Percentiles rank a stretch among this genome's conserved stretches.
Conservation (phyloP, 1,284 basidiomycete genomes). For the Tilletia caries region DNA sequence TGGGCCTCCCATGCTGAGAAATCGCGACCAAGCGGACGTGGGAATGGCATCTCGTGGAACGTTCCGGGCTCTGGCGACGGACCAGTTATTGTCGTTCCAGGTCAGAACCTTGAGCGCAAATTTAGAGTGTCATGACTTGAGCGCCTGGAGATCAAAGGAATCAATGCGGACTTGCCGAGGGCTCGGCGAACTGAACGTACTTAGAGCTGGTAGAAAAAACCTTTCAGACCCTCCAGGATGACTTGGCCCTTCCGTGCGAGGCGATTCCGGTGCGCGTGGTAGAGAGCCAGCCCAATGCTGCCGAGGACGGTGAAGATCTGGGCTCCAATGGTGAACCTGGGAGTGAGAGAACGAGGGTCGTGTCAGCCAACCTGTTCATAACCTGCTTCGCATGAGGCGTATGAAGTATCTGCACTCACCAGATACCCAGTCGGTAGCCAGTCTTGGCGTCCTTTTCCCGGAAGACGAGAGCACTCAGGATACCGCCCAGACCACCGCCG, state of each 20-base stretch:
- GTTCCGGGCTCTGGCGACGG: no score
- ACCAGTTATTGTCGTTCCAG: no score
- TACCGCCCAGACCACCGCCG: constrained; percentile 57
- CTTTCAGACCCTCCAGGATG: constrained; percentile 1
- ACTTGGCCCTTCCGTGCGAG: background rate
- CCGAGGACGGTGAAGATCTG: constrained; percentile 36
- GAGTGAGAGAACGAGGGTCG: background rate
- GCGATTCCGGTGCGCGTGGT: constrained; percentile 17
- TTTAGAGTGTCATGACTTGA: no score
- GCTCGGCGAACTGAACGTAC: no score
- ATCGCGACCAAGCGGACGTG: no score
- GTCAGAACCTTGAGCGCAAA: no score
- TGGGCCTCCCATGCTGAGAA: no score
- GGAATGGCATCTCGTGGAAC: no score
- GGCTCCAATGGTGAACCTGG: constrained; percentile 28
- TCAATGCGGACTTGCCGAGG: no score
- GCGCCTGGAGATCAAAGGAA: no score
- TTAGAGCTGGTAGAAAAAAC: constrained; percentile 9
- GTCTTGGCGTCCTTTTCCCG: constrained; percentile 41
- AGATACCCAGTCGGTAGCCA: constrained; percentile 40
- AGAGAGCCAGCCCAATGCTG: constrained; percentile 28
- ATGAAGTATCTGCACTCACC: background rate
- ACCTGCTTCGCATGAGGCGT: background rate
- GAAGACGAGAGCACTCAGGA: constrained; percentile 54
- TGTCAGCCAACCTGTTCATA: background rate